phyloP scores from a whole-genome alignment of 2,329 filamentous ascomycete species.

The Chrysoporthe deuterocubensis region DNA sequence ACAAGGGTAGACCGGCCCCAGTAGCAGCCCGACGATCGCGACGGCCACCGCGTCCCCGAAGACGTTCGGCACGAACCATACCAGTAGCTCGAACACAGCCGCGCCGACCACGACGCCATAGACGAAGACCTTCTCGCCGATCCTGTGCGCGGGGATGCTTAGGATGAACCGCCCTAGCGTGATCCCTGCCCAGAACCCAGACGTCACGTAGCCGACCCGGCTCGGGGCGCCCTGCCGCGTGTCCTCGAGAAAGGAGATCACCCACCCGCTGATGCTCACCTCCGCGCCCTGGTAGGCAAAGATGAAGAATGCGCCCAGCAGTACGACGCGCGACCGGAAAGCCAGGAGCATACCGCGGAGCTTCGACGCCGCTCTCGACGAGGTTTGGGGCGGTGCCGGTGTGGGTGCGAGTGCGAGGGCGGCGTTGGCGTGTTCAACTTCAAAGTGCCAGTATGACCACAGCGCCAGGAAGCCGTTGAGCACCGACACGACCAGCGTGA shows the following conservation, averaged over 20 bases:
- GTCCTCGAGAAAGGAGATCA: conserved; percentile 81
- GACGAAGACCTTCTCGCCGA: conserved; percentile 75
- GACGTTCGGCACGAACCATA: conserved; percentile 80
- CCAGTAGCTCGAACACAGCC: conserved; percentile 71
- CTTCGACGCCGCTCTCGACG: conserved; percentile 27
- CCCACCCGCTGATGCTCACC: conserved; percentile 84
- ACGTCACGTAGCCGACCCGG: conserved; percentile 78
- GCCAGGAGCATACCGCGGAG: conserved; percentile 51
- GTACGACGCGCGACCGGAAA: conserved; percentile 60
- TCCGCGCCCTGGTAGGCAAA: conserved; percentile 87
- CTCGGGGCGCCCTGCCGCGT: conserved; percentile 71
- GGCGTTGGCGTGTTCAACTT: conserved; percentile 54
- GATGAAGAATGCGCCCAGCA: conserved; percentile 80
- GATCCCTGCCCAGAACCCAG: conserved; percentile 74
- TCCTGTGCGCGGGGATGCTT: conserved; percentile 64
- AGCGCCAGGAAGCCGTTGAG: conserved; percentile 61
- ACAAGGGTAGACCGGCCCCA: conserved; percentile 82
- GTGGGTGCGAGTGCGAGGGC: conserved; percentile 36
- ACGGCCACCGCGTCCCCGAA: conserved; percentile 70
- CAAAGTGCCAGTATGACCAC: conserved; percentile 73
- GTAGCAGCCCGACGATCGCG: conserved; percentile 71
- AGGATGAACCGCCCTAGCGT: conserved; percentile 76
- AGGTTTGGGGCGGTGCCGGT: conserved; percentile 31
- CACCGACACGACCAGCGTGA: conserved; percentile 63
- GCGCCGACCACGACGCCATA: conserved; percentile 65